Base-by-base conservation (phyloP, 306 rosid species). In the Trifolium fragiferum region DNA sequence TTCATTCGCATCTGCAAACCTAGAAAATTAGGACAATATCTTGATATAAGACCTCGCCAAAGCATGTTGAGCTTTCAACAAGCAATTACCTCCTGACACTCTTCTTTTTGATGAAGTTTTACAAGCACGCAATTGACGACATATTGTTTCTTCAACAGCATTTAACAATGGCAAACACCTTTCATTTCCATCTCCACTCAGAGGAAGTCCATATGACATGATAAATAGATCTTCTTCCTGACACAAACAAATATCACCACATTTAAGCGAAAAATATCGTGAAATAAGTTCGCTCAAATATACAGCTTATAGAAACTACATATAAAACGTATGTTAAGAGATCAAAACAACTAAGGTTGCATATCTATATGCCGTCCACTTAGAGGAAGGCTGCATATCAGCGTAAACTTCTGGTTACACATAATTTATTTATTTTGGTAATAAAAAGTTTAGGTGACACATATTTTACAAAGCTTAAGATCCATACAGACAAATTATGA, bases 221-320 rank as follows among this genome's bases (percentile, higher is more conserved):
- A 83, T 90, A 80, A 94, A 91, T 62, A 94, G 82, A 87, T 94
- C 98, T 86, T 94, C 98, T 86, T 94, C 98, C 98, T 94, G 82
- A 44, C 68, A 86, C 55, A 84, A 75, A 76, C n/a, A 80, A 73
- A 73, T 81, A 47, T 66, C 40, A 71, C 47, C 27, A 66, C 15
- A 21, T 62, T 79, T 71, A 64, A 80, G 67, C 59, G 49, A 62
- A 35, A 76, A 80, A 41, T 27, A 72, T 53, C 44, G 71, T 11
- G 61, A 20, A 46, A 71, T 57, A 43, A 7, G 53, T 33, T 73
- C 40, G 61, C 33, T 43, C 35, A 64, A 55, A 72, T 46, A 70
- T 40, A 68, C 46, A 49, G 33, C 67, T 67, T 61, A 37, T 21
- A 51, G 16, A 68, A 66, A 58, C 35, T 19, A 59, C 5, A 77